Evolutionary conservation across 345 rosid genomes (phyloP).

Genomic region (Toxicodendron radicans): DNA sequence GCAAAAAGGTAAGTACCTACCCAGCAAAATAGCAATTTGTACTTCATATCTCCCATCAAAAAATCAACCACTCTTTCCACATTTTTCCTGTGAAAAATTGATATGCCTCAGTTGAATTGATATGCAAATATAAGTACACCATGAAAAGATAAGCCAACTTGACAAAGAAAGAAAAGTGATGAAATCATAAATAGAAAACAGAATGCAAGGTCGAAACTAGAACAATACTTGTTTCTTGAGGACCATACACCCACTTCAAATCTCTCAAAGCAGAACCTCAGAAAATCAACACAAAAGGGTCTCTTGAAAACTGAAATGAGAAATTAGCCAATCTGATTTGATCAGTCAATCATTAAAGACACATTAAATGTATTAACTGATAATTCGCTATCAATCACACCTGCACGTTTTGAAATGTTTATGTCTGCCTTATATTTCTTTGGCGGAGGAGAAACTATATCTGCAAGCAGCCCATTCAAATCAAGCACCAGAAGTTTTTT

Average conservation of each 20-base stretch:
- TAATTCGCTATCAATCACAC: constrained; percentile 34
- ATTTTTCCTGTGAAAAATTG: constrained; percentile 48
- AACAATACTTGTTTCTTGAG: constrained; percentile 44
- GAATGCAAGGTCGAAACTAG: not conserved
- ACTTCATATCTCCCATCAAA: constrained; percentile 78
- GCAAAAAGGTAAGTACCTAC: constrained; percentile 35
- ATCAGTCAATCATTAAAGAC: constrained; percentile 3
- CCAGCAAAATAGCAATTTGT: constrained; percentile 80
- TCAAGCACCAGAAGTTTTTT: constrained; percentile 81
- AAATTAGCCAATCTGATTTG: constrained; percentile 15
- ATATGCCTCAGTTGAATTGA: not conserved
- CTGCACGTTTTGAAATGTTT: constrained; percentile 48
- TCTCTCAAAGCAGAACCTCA: constrained; percentile 58
- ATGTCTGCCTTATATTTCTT: constrained; percentile 46
- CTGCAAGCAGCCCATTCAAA: constrained; percentile 85
- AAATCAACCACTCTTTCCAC: constrained; percentile 53
- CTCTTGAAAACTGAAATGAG: constrained; percentile 47
- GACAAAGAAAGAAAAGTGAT: not conserved
- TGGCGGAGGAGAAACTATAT: constrained; percentile 49
- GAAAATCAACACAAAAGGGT: constrained; percentile 50
- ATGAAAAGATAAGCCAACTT: not conserved
- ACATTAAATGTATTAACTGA: not conserved
- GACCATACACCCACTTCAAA: constrained; percentile 69
- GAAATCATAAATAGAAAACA: not conserved
- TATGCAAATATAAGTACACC: not conserved